Evolutionary conservation across 345 rosid genomes (phyloP).

Genomic region (Theobroma cacao): DNA sequence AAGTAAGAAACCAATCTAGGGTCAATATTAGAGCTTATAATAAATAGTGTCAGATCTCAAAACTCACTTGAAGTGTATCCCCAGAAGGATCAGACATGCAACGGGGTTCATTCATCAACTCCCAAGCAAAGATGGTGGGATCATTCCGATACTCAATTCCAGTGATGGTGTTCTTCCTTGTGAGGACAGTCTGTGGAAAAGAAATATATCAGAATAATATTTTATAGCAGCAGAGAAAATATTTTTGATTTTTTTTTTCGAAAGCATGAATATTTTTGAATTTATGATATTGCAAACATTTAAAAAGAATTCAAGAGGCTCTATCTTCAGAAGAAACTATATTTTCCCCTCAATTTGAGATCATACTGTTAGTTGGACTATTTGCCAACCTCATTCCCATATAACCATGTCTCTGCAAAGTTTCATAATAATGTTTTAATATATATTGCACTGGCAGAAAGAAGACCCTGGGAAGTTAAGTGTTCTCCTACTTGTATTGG

Average conservation of each 20-base stretch:
- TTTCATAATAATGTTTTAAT: background rate
- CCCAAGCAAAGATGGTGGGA: constrained; percentile 93
- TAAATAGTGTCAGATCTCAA: background rate
- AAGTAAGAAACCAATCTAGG: background rate
- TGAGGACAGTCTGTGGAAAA: constrained; percentile 58
- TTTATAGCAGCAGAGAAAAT: background rate
- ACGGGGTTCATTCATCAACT: constrained; percentile 93
- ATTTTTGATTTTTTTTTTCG: background rate
- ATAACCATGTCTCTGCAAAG: background rate
- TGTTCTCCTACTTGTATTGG: background rate
- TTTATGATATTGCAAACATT: background rate
- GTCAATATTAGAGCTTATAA: background rate
- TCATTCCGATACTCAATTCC: constrained; percentile 89
- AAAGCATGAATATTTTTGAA: no score
- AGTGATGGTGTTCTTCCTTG: constrained; percentile 81
- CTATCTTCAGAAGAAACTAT: background rate
- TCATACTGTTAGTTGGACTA: background rate
- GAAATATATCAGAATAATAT: constrained; percentile 14
- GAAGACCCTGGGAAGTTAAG: background rate
- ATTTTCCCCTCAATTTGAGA: background rate
- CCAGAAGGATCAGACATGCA: constrained; percentile 92
- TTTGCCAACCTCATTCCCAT: background rate
- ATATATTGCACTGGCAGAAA: background rate
- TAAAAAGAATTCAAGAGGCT: background rate
- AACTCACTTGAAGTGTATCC: constrained; percentile 85